Evolutionary conservation across 2,329 filamentous ascomycete species (phyloP).

Genomic region (Epichloe festucae): DNA sequence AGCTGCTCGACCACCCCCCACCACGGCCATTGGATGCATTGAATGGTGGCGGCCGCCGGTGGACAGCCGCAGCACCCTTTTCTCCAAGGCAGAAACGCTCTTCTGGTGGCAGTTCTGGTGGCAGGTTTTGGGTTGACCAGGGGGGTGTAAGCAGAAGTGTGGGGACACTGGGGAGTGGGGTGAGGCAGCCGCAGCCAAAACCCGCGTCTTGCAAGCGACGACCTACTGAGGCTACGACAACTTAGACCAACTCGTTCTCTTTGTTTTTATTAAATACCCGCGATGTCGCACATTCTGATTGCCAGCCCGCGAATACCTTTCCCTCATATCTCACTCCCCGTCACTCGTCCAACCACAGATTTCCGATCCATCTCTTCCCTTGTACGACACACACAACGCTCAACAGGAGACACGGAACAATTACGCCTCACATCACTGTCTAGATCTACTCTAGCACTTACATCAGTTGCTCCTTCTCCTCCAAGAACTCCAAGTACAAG

Average conservation of each 20-base stretch:
- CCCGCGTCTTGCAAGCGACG: no score
- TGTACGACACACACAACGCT: no score
- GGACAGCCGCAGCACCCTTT: neutral
- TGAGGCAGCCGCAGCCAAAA: neutral
- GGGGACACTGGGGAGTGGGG: neutral
- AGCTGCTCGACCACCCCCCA: neutral
- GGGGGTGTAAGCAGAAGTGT: neutral
- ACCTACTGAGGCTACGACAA: neutral
- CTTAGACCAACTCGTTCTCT: neutral
- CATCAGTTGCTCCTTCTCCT: neutral
- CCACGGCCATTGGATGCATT: neutral
- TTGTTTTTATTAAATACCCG: neutral
- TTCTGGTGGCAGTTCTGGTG: no score
- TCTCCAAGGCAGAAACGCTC: neutral
- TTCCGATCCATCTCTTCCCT: no score
- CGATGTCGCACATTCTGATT: conserved; percentile 1
- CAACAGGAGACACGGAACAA: no score
- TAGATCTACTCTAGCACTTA: no score
- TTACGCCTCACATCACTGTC: no score
- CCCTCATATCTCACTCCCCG: no score
- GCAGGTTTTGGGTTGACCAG: neutral
- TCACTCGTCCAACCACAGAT: no score
- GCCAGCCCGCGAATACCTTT: neutral
- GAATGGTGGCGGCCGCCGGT: neutral
- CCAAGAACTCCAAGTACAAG: neutral